Base-by-base conservation (phyloP, 345 rosid genomes). In the Limnanthes douglasii region DNA sequence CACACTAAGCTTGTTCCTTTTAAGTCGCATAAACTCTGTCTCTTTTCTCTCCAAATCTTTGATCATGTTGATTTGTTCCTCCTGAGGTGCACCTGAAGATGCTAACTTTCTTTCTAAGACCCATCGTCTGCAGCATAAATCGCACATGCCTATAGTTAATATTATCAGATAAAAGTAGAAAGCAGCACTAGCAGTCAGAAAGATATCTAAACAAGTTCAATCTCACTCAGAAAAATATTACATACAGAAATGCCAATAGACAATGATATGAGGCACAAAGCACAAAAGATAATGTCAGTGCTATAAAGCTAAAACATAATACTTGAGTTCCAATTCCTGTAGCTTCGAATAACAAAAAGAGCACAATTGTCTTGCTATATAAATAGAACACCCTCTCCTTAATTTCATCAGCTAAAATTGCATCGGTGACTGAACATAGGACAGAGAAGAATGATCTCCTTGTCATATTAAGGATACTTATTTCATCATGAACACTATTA, bases 11-110 rank as follows among this genome's bases (percentile, higher is more conserved):
- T 65, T 86, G 65, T 81, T 70, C 73, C 97, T 78, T 68, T 75
- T 86, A 16, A 86, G 84, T 52, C 97, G 76, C 79, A 82, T 86
- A 52, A 75, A 86, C 39, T 86, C 93, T 0, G 97, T 86, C 73
- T 82, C 97, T 59, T 86, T 81, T 45, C 93, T 59, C 67, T 86
- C 97, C 24, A 86, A 59, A 63, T 86, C 97, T 59, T 81, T 86
- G 34, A 86, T 81, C 68, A 82, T 65, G 72, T 56, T 65, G 41
- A 86, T 73, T 51, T 78, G 86, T 50, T 81, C 94, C 57, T 82
- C 94, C 56, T 71, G 75, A 19, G 97, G 82, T 34, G 75, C 97
- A 57, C 75, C 88, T 18, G 94, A 81, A 37, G 79, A 64, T 38
- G 97, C 97, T 51, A 86, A 50, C 55, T 57, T 78, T 45, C 94